A percentile compares a stretch with the other conserved stretches of the same genome.
Evolutionary conservation across 352 stramenopile genomes (phyloP).

Genomic region (Phytopythium vexans): DNA sequence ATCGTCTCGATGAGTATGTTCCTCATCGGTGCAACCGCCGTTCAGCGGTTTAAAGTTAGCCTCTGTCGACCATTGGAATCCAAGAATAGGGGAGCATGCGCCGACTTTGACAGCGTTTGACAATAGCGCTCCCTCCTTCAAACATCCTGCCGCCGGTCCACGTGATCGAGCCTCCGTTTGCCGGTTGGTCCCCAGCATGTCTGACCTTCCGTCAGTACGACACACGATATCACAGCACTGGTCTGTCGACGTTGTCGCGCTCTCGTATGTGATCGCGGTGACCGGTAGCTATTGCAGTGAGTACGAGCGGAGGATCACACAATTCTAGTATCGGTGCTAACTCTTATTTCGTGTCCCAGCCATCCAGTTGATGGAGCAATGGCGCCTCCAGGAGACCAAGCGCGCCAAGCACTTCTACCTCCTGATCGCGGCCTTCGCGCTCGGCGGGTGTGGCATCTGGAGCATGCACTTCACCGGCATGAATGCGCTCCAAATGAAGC

Average conservation of each 20-base stretch:
- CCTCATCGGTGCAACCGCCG: too few relatives aligned
- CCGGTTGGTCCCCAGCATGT: neutral
- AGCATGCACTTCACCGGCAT: conserved; percentile 78
- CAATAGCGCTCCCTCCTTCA: too few relatives aligned
- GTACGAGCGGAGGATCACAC: conserved; percentile 1
- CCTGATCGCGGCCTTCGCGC: conserved; percentile 27
- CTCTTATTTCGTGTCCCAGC: conserved; percentile 13
- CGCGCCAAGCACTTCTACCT: conserved; percentile 39
- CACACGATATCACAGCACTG: conserved; percentile 32
- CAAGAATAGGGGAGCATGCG: too few relatives aligned
- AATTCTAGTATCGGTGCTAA: neutral
- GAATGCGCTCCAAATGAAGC: conserved; percentile 36
- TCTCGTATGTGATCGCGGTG: conserved; percentile 52
- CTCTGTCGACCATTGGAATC: too few relatives aligned
- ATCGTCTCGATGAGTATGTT: too few relatives aligned
- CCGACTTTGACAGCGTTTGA: too few relatives aligned
- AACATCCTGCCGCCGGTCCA: too few relatives aligned
- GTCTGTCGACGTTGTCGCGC: conserved; percentile 33
- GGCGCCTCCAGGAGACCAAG: conserved; percentile 33
- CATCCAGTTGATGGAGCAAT: conserved; percentile 75
- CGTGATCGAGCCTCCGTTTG: too few relatives aligned
- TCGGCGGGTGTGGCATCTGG: conserved; percentile 71
- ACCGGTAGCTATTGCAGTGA: conserved; percentile 59
- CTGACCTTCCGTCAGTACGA: neutral
- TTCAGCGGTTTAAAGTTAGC: too few relatives aligned